phyloP scores from a whole-genome alignment of 108 stramenopile genomes.

The Nitzschia sp. region DNA sequence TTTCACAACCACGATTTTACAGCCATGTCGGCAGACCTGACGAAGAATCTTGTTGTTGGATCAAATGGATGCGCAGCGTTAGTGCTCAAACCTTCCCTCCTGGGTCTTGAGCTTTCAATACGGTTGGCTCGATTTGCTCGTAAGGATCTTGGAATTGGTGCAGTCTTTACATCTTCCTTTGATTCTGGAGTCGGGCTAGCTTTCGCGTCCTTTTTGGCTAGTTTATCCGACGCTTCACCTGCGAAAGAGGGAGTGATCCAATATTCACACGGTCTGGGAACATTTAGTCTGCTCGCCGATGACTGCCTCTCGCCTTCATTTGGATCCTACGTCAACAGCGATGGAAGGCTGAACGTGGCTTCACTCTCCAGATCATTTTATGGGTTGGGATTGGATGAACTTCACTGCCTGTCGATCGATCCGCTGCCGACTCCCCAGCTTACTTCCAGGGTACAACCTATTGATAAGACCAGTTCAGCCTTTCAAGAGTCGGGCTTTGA shows the following conservation, averaged over 20 bases:
- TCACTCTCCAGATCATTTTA: constrained; percentile 73
- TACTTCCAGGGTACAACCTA: not conserved
- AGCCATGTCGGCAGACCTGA: constrained; percentile 41
- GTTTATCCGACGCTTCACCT: constrained; percentile 52
- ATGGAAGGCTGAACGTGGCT: constrained; percentile 72
- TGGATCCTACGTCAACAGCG: constrained; percentile 70
- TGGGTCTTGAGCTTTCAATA: constrained; percentile 78
- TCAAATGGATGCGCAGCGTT: constrained; percentile 67
- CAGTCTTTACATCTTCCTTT: constrained; percentile 77
- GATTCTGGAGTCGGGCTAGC: constrained; percentile 82
- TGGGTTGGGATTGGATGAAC: constrained; percentile 73
- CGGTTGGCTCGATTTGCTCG: constrained; percentile 63
- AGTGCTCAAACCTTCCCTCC: constrained; percentile 80
- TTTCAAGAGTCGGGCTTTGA: constrained; percentile 15
- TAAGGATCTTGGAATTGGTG: constrained; percentile 61
- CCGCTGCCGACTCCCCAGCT: constrained; percentile 12
- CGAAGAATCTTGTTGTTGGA: constrained; percentile 25
- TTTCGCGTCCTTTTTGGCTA: constrained; percentile 63
- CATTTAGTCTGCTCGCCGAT: constrained; percentile 63
- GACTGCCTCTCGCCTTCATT: constrained; percentile 81
- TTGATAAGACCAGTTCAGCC: not conserved
- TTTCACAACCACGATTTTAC: constrained; percentile 43
- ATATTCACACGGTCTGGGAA: constrained; percentile 79
- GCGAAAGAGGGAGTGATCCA: constrained; percentile 3
- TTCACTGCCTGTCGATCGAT: constrained; percentile 36